A percentile compares a stretch with the other conserved stretches of the same genome.
phyloP scores from a whole-genome alignment of 2,329 filamentous ascomycete genomes.

The Trichophyton verrucosum region DNA sequence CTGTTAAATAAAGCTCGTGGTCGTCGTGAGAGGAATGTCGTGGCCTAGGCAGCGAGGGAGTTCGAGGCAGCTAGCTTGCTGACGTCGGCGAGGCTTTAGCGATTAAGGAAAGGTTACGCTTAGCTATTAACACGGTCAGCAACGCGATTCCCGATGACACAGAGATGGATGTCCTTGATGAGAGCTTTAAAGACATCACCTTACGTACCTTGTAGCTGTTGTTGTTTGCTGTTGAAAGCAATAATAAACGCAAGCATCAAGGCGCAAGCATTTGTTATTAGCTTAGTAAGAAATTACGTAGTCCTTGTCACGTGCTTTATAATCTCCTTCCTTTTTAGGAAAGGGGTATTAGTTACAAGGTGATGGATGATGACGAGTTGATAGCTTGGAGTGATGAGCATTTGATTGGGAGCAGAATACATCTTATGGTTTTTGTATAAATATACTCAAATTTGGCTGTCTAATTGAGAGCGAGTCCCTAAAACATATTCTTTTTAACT shows the following conservation, averaged over 20 bases:
- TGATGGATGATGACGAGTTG: too few relatives aligned
- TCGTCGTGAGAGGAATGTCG: background rate
- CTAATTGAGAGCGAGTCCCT: too few relatives aligned
- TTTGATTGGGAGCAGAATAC: too few relatives aligned
- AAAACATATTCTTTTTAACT: too few relatives aligned
- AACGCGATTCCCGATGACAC: background rate
- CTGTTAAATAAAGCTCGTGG: background rate
- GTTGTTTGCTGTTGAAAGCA: background rate
- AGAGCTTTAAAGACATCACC: background rate
- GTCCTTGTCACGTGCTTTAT: background rate
- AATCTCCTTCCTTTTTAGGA: background rate
- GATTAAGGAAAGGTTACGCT: background rate
- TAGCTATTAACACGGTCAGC: background rate
- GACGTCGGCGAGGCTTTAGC: background rate
- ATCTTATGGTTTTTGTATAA: too few relatives aligned
- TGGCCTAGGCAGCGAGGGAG: background rate
- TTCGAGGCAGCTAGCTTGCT: background rate
- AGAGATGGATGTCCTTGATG: background rate
- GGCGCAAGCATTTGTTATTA: background rate
- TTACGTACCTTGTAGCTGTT: background rate
- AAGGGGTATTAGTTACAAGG: too few relatives aligned
- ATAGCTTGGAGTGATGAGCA: too few relatives aligned
- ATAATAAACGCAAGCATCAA: background rate
- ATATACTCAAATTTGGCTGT: too few relatives aligned
- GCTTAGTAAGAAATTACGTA: background rate